These are phyloP conservation scores for Drosera capensis DNA, from an alignment of 148 eudicot species.

Conservation along the genomic window DNA sequence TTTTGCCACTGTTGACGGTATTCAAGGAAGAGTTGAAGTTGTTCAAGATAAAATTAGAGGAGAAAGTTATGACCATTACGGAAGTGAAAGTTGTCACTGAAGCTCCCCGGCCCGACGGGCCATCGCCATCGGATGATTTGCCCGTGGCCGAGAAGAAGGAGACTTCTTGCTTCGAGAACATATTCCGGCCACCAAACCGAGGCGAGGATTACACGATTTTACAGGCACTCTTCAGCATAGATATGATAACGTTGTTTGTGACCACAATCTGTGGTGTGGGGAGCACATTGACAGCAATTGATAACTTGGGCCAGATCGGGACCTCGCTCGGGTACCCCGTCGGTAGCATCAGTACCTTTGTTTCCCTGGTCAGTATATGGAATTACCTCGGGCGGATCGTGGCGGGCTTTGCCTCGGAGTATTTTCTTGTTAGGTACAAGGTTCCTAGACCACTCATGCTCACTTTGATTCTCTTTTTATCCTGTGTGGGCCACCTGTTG, in stretches of 20 bases:
- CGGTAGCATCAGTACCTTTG: slow-evolving; percentile 14
- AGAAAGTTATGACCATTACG: neutral
- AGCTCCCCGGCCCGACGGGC: neutral
- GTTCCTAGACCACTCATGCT: slow-evolving; percentile 22
- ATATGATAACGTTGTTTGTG: slow-evolving; percentile 18
- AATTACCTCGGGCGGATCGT: slow-evolving; percentile 21
- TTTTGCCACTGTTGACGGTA: slow-evolving; percentile 9
- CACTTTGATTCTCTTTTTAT: slow-evolving; percentile 10
- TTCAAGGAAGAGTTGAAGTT: slow-evolving; percentile 7
- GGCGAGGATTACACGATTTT: slow-evolving; percentile 24
- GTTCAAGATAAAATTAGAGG: neutral
- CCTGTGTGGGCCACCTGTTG: slow-evolving; percentile 21
- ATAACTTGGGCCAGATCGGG: slow-evolving; percentile 23
- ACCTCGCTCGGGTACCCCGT: slow-evolving; percentile 18
- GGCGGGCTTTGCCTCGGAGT: slow-evolving; percentile 15
- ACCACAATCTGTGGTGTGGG: slow-evolving; percentile 21
- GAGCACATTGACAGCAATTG: slow-evolving; percentile 18
- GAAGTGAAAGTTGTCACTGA: neutral
- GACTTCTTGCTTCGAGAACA: slow-evolving; percentile 6
- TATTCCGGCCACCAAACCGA: slow-evolving; percentile 15
- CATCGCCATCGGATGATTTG: neutral
- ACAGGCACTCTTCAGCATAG: slow-evolving; percentile 22
- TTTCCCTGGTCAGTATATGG: slow-evolving; percentile 26
- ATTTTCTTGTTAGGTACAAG: slow-evolving; percentile 14
- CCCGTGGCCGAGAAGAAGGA: neutral